Base-by-base conservation (phyloP, 1,284 basidiomycete genomes). In the Takashimella tepidaria region DNA sequence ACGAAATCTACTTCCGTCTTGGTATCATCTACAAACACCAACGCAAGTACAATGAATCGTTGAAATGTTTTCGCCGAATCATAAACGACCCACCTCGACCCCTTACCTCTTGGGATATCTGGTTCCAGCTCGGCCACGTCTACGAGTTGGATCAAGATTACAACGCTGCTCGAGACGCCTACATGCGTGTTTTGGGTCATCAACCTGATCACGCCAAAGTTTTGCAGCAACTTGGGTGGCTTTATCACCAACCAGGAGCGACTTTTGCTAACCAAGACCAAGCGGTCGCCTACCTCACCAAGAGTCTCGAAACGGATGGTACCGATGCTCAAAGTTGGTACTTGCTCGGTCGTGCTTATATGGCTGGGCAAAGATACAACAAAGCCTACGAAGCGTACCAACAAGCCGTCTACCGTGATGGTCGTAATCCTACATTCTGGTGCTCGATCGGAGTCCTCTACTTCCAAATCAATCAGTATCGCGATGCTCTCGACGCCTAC, bases 21-120 rank as follows among this genome's bases (percentile, higher is more conserved):
- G 96, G 96, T 31, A 98, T 98, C 69, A 98, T 98, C 62, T 98
- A 98, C 82, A 98, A 98, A 78, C 93, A 98, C 70, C 95, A 98
- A 73, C 85, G 87, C 70, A 97, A 97, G 77, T 95, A 90, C 65
- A 78, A 83, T 3, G 86, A 90, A 20, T 88, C 85, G 23, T 80
- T 96, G 21, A 83, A 85, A 50, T 96, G 92, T 78, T 98, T 98
- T 79, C 89, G 93, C 67, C 90, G 89, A 68, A 98, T 98, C 57
- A 84, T 98, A 56, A 86, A 88, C 64, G 95, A 92, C 67, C 95
- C 96, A 3, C 95, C 96, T 13, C 87, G 85, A 60, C 95, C 96
- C 0, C 84, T 98, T 31, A 95, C 95, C 13, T 89, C 95, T 68
- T 91, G 92, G 62, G 93, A 98, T 68, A 98, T 99, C 60, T 98